These are phyloP conservation scores for Fusarium haematococcum DNA, from an alignment of 2,329 filamentous ascomycete genomes.

Conservation along the genomic window DNA sequence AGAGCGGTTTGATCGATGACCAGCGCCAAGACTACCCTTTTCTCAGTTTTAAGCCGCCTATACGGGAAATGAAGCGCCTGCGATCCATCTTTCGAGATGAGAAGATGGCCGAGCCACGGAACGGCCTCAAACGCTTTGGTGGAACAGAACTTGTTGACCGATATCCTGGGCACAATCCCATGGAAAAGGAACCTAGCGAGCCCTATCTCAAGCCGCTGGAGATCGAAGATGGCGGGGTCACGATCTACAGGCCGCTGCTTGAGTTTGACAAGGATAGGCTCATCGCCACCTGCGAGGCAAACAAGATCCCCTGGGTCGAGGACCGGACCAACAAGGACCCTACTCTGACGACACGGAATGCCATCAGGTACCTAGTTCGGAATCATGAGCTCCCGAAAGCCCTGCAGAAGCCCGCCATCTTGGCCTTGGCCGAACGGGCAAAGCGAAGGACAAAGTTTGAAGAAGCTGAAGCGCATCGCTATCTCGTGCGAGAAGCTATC, in stretches of 20 bases:
- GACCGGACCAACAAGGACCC: slow-evolving; percentile 85
- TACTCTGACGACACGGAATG: slow-evolving; percentile 83
- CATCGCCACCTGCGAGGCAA: slow-evolving; percentile 78
- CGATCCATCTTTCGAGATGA: slow-evolving; percentile 47
- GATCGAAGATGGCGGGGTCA: slow-evolving; percentile 75
- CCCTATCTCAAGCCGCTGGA: slow-evolving; percentile 51
- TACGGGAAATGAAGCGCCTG: slow-evolving; percentile 46
- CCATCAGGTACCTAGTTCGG: slow-evolving; percentile 75
- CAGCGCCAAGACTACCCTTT: slow-evolving; percentile 52
- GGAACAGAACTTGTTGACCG: slow-evolving; percentile 38
- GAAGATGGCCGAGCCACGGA: slow-evolving; percentile 37
- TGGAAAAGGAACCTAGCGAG: slow-evolving; percentile 33
- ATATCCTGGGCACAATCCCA: slow-evolving; percentile 43
- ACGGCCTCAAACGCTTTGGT: slow-evolving; percentile 14
- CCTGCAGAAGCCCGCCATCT: slow-evolving; percentile 72
- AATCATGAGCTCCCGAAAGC: slow-evolving; percentile 74
- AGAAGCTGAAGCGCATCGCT: slow-evolving; percentile 64
- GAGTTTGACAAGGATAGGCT: slow-evolving; percentile 78
- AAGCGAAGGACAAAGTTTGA: slow-evolving; percentile 56
- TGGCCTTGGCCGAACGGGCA: slow-evolving; percentile 69
- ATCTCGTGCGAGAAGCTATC: slow-evolving; percentile 63
- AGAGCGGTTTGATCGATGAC: slow-evolving; percentile 70
- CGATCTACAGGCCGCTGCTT: slow-evolving; percentile 76
- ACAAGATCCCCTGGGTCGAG: slow-evolving; percentile 80
- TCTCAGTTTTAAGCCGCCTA: slow-evolving; percentile 52